Evolutionary conservation across 495 filamentous ascomycete species (phyloP), one percentile per base, ranked within the genome.

Genomic region (Tirmania nivea): DNA sequence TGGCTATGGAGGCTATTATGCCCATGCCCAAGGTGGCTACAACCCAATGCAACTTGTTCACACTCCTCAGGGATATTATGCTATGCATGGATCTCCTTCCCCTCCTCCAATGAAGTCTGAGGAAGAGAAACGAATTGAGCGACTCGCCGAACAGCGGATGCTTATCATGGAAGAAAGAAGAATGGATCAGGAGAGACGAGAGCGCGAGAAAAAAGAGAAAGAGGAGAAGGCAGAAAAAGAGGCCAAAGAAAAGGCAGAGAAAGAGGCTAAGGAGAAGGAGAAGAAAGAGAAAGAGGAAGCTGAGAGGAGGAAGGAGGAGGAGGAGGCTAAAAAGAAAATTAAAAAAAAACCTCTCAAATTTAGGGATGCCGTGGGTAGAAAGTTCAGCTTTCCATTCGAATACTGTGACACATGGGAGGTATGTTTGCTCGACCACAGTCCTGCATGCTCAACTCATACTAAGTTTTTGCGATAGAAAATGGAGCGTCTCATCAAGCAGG

Each of bases 341-440:
- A 59, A 64, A 49, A 64, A 75, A 60, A 66, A 74, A 52, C 73
- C 74, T 6, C 71, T 82, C 60, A 75, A 75, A 58, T 81, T 81
- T 62, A 78, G 77, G 52, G 78, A 82, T 61, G 78, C 78, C 10
- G 74, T 82, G 37, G 76, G 75, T 10, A 64, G 78, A 34, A 79
- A 80, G 55, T 81, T 76, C 61, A 68, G 69, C 54, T 81, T 80
- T 55, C 78, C 78, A 6, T 81, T 73, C 63, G 70, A 80, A 57
- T 64, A 79, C n/a, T 80, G 74, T 57, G 74, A 75, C 57, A 79
- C 73, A 5, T 82, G 78, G 78, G 70, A 70, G 66, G 76, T 78
- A 63, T 65, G 74, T 63, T 39, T 25, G 17, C 37, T 11, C 48
- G 3, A 12, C 7, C 7, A 17, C 1, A 16, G 11, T 2, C 25